These are phyloP conservation scores for Cyclotella baltica DNA, from an alignment of 108 stramenopile species.

Conservation along the genomic window DNA sequence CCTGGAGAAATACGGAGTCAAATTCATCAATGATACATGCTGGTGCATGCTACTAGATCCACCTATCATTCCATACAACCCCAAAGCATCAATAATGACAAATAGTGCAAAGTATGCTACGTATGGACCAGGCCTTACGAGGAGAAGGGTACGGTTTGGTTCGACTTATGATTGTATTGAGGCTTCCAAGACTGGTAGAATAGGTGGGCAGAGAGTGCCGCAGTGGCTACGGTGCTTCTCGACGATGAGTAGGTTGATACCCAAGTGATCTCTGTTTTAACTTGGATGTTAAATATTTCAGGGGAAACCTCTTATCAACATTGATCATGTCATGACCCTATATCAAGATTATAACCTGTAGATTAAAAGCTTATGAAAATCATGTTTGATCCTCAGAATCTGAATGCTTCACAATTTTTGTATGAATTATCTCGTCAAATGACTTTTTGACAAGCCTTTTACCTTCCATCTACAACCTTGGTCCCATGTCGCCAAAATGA, in stretches of 20 bases:
- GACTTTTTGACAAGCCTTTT: too few relatives aligned
- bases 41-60: conserved; percentile 92
- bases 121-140: conserved; percentile 80
- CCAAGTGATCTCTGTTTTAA: background rate
- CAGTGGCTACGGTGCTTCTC: conserved; percentile 35
- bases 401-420: too few relatives aligned
- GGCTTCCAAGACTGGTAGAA: conserved; percentile 66
- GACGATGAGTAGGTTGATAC: too few relatives aligned
- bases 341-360: too few relatives aligned
- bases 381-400: too few relatives aligned
- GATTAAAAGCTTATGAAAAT: too few relatives aligned
- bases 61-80: conserved; percentile 73
- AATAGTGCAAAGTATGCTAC: conserved; percentile 89
- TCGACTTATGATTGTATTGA: conserved; percentile 72
- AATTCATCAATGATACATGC: conserved; percentile 87
- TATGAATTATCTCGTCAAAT: too few relatives aligned
- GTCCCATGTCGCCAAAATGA: too few relatives aligned
- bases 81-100: conserved; percentile 67
- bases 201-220: conserved; percentile 3
- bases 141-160: conserved; percentile 62
- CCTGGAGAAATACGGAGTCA: conserved; percentile 68
- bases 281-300: background rate
- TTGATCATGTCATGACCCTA: too few relatives aligned
- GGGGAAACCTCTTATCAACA: background rate
- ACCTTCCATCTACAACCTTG: too few relatives aligned